Evolutionary conservation across 1,284 basidiomycete species (phyloP).

Genomic region (Vanrija humicola): DNA sequence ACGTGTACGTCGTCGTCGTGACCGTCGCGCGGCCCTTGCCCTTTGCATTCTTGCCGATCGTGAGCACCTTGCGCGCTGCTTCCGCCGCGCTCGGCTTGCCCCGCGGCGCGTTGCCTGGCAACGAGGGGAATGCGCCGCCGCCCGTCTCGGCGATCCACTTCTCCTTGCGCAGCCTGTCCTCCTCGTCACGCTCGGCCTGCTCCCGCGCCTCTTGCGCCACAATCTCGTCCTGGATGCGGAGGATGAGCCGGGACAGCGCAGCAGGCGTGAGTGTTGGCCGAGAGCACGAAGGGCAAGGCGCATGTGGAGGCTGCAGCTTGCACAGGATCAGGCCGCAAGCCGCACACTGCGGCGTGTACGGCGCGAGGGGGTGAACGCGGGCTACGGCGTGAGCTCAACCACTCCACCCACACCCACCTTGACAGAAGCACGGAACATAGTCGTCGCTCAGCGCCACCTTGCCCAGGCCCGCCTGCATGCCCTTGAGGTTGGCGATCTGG

Average conservation of each 20-base stretch:
- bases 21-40: constrained; percentile 35
- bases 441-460: constrained; percentile 20
- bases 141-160: constrained; percentile 35
- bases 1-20: constrained; percentile 27
- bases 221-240: constrained; percentile 36
- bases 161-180: constrained; percentile 29
- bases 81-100: constrained; percentile 1
- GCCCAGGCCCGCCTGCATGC: constrained; percentile 29
- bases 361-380: constrained; percentile 45
- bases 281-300: constrained; percentile 49
- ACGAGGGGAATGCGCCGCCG: constrained; percentile 44
- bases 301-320: constrained; percentile 40
- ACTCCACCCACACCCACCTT: constrained; percentile 37
- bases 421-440: constrained; percentile 46
- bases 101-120: constrained; percentile 13
- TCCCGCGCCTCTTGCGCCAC: constrained; percentile 34
- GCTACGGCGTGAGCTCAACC: constrained; percentile 25
- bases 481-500: constrained; percentile 27
- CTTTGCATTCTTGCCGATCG: constrained; percentile 20
- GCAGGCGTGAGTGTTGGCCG: constrained; percentile 26
- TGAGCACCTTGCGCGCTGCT: constrained; percentile 15
- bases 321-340: constrained; percentile 48
- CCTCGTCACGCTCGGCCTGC: constrained; percentile 27
- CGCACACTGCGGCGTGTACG: constrained; percentile 47
- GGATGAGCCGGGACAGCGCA: constrained; percentile 38